Evolutionary conservation across 1,139 yeast genomes (phyloP), one percentile per base, ranked within the genome.

Genomic region (Lizanozyma gosingica): DNA sequence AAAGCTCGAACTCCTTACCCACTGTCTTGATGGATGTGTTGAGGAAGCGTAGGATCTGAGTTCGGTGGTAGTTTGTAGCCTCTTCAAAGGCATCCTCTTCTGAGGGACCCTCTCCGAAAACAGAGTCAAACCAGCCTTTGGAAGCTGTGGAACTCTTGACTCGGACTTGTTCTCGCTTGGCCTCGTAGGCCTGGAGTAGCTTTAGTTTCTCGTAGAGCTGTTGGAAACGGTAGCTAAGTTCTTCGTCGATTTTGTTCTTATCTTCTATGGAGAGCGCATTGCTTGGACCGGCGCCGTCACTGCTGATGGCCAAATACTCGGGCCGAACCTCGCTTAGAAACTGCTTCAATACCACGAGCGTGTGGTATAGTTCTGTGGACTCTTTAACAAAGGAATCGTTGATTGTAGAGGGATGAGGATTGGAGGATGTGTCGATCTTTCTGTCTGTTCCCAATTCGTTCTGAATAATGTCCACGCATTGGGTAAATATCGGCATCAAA

Each of bases 161-260:
- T 39, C 56, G 46, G 41, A 48, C 40, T 36, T 58, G 50, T 18
- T 57, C 59, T 42, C 80, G 57, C 46, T 69, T 65, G n/a, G 53
- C 51, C 53, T 78, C 83, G 50, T 79, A 79, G 2, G 60, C 56
- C 43, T 75, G 78, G 39, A 78, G 52, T 37, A 63, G 57, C 49
- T 67, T 73, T 40, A 76, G 59, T 52, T 77, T 73, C 45, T 76
- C 74, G 41, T 65, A 65, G 50, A 71, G 59, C 43, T 71, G 70
- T 46, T 76, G 80, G 33, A 77, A 51, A 49, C 73, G 71, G 27
- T 67, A 54, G 43, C 76, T 69, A 37, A 76, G 65, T 44, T 77
- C 80, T 42, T 75, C 72, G 45, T 78, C 83, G 22, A 78, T 64
- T 36, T 69, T 67, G 46, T 76, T 75, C 52, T 77, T 75, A 39